phyloP scores from a whole-genome alignment of 2,329 filamentous ascomycete species.

The Sporothrix euskadiensis region DNA sequence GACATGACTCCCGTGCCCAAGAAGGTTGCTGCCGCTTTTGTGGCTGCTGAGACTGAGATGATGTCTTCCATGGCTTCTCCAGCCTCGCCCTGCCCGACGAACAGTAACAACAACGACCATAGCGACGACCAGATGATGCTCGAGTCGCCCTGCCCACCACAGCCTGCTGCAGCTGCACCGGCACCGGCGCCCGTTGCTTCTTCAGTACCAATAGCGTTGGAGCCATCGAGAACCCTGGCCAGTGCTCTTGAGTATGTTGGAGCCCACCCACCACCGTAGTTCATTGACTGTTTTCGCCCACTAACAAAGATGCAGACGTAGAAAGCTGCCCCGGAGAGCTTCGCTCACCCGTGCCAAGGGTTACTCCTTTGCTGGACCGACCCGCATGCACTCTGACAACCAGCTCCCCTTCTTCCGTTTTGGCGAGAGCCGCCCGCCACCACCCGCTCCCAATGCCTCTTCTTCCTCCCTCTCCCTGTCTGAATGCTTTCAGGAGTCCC shows the following conservation, averaged over 20 bases:
- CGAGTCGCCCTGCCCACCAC: constrained; percentile 51
- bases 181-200: not conserved
- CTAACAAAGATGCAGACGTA: constrained; percentile 51
- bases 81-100: constrained; percentile 58
- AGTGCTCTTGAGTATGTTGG: constrained; percentile 17
- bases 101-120: constrained; percentile 38
- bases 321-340: constrained; percentile 71
- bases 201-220: not conserved
- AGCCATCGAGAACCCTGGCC: constrained; percentile 20
- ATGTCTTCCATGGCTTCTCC: constrained; percentile 62
- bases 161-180: not conserved
- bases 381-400: constrained; percentile 61
- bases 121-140: constrained; percentile 51
- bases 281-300: not conserved
- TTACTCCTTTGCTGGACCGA: constrained; percentile 66
- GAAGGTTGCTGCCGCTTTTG: constrained; percentile 65
- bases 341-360: constrained; percentile 74
- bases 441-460: constrained; percentile 32
- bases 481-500: constrained; percentile 80
- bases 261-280: not conserved
- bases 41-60: constrained; percentile 58
- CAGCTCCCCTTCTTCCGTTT: constrained; percentile 76
- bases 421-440: constrained; percentile 44
- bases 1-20: constrained; percentile 92
- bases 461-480: constrained; percentile 68